Evolutionary conservation across 441 rosid genomes (phyloP).

Genomic region (Pelargonium citronellum): DNA sequence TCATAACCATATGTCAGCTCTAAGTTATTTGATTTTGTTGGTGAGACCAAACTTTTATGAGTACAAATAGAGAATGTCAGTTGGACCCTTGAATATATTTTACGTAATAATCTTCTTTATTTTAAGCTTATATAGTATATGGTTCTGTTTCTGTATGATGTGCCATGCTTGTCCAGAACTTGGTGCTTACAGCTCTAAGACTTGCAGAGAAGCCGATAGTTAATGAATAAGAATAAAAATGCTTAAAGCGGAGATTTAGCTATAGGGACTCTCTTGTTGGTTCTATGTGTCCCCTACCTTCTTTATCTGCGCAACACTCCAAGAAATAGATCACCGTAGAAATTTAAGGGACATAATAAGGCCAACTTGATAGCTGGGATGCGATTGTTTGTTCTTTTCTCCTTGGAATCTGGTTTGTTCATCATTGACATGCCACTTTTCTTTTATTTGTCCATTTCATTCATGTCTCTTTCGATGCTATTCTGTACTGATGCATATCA

Average conservation of each 20-base stretch:
- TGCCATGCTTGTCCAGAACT: neutral
- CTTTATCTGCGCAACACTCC: constrained; percentile 11
- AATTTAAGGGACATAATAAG: constrained; percentile 13
- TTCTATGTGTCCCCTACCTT: neutral
- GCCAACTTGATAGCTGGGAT: constrained; percentile 22
- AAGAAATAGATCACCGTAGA: constrained; percentile 11
- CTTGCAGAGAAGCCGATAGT: too few species aligned
- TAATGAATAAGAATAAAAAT: neutral
- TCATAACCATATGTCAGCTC: neutral
- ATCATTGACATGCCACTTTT: neutral
- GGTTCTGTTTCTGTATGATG: neutral
- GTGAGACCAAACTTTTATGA: neutral
- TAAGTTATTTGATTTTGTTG: neutral
- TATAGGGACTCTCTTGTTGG: constrained; percentile 1
- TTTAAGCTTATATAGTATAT: neutral
- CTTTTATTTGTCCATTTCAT: too few species aligned
- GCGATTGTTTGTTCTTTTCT: constrained; percentile 22
- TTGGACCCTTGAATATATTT: neutral
- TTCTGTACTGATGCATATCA: neutral
- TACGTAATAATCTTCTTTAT: neutral
- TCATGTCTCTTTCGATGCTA: constrained; percentile 9
- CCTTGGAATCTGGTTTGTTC: constrained; percentile 14
- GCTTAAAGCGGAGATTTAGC: neutral
- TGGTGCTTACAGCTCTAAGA: neutral
- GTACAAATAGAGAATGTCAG: neutral